A percentile compares a stretch with the other conserved stretches of the same genome.
Conservation (phyloP, 2,329 filamentous ascomycete genomes). For the Xylaria sp. region DNA sequence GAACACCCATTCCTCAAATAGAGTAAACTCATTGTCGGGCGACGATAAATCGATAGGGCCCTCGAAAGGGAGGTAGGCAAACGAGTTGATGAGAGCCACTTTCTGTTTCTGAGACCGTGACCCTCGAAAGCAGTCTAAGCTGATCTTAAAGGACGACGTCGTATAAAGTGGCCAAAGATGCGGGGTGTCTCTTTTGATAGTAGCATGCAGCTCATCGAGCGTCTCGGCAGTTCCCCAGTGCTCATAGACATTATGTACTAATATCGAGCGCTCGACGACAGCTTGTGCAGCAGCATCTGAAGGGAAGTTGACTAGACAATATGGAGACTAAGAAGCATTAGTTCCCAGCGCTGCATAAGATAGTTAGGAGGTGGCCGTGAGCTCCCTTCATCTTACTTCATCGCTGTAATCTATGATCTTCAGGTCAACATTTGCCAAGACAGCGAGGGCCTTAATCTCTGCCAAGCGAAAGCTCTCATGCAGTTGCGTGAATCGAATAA, state of each 20-base stretch:
- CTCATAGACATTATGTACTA: slow-evolving; percentile 84
- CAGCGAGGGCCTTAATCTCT: slow-evolving; percentile 81
- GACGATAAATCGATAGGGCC: slow-evolving; percentile 79
- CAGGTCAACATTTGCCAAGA: slow-evolving; percentile 69
- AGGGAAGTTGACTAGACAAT: slow-evolving; percentile 76
- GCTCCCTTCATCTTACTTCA: slow-evolving; percentile 60
- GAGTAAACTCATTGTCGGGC: slow-evolving; percentile 74
- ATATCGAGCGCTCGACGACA: slow-evolving; percentile 77
- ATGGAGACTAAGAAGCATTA: slow-evolving; percentile 70
- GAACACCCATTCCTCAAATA: slow-evolving; percentile 81
- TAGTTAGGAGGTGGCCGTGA: background rate
- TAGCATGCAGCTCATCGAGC: slow-evolving; percentile 71
- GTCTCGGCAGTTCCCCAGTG: slow-evolving; percentile 79
- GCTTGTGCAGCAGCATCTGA: slow-evolving; percentile 67
- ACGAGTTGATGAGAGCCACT: slow-evolving; percentile 78
- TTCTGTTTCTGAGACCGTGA: slow-evolving; percentile 69
- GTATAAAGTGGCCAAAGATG: slow-evolving; percentile 72
- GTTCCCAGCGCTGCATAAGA: slow-evolving; percentile 27
- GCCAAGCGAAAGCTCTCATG: slow-evolving; percentile 90
- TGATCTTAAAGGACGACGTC: slow-evolving; percentile 77
- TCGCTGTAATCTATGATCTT: slow-evolving; percentile 76
- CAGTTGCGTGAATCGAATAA: slow-evolving; percentile 86
- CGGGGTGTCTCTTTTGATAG: slow-evolving; percentile 63
- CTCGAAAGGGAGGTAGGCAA: slow-evolving; percentile 76
- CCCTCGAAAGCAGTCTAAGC: slow-evolving; percentile 80